Conservation (phyloP, 768 basidiomycete species). For the Zangia roseola region DNA sequence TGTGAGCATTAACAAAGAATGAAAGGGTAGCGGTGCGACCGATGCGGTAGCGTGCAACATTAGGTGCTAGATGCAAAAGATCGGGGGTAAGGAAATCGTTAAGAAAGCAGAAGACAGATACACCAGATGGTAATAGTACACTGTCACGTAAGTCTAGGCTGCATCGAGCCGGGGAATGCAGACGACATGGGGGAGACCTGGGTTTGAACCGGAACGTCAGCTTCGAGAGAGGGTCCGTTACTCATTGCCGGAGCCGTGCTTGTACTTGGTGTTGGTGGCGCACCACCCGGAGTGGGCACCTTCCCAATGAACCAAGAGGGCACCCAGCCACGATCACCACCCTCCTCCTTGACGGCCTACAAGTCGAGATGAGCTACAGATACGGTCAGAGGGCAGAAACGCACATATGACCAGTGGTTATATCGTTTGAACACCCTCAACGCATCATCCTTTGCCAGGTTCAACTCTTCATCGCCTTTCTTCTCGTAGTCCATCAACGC, state of each 20-base stretch:
- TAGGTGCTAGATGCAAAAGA: conserved; percentile 24
- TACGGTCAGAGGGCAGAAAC: conserved; percentile 21
- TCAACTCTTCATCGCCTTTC: conserved; percentile 91
- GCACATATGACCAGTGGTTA: conserved; percentile 94
- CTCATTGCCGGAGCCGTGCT: conserved; percentile 37
- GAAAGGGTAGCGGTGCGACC: conserved; percentile 26
- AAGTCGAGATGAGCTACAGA: conserved; percentile 5
- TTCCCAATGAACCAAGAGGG: conserved; percentile 98
- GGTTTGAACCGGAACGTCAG: conserved; percentile 44
- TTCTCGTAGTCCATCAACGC: conserved; percentile 96
- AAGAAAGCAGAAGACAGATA: conserved; percentile 23
- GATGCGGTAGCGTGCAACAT: conserved; percentile 20
- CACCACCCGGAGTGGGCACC: conserved; percentile 46
- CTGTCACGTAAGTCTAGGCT: conserved; percentile 18
- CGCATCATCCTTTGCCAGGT: conserved; percentile 83
- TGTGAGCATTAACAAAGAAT: conserved; percentile 29
- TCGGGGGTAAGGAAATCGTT: conserved; percentile 12
- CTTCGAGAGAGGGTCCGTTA: conserved; percentile 30
- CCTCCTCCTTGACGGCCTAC: conserved; percentile 90
- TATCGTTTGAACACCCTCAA: conserved; percentile 96
- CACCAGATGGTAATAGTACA: conserved; percentile 11
- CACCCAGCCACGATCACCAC: conserved; percentile 95
- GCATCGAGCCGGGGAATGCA: conserved; percentile 57
- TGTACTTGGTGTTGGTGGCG: conserved; percentile 50
- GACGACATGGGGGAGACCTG: conserved; percentile 79